Evolutionary conservation across 306 rosid species (phyloP), one percentile per base, ranked within the genome.

Genomic region (Glycine latifolia): DNA sequence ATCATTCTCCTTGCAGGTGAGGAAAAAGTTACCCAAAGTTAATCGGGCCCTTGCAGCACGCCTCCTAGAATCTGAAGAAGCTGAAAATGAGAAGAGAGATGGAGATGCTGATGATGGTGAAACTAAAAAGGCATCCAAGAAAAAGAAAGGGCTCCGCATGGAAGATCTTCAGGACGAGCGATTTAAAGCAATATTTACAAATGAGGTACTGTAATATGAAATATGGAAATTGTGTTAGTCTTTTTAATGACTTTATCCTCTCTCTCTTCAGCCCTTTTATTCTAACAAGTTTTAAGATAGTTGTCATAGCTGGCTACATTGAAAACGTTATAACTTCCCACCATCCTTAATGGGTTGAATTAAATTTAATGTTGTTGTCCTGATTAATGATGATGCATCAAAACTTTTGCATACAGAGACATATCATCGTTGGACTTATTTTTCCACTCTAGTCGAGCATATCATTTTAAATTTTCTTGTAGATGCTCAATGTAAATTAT

Each of bases 11-110:
- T 60, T 89, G 85, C 89, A 95, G 99, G 84, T 90, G 35, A 90
- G 82, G 88, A 91, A 80, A 85, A 93, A 89, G 85, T 70, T 95
- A 71, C 99, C 99, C 79, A 91, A 90, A 79, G 91, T 93, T 67
- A 95, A 95, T 76, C 88, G 91, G 78, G 65, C 48, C 35, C 89
- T 91, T 48, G 99, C 97, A 56, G 85, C 86, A 73, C 92, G 87
- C 68, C 89, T 95, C 65, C 83, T 89, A 20, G 90, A 88, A 73
- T 69, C 59, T 54, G 98, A 90, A 84, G 95, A 88, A 74, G 84
- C 78, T 71, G 94, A 85, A 68, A 79, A 77, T 56, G 97, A 90
- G 72, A 85, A 82, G 62, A 83, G 41, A 81, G 94, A 26, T 26
- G 31, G 31, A 26, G 31, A 87, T 61, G 84, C 58, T 44, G 86